Conservation (phyloP, 257 asterid species). For the Solanum pimpinellifolium region DNA sequence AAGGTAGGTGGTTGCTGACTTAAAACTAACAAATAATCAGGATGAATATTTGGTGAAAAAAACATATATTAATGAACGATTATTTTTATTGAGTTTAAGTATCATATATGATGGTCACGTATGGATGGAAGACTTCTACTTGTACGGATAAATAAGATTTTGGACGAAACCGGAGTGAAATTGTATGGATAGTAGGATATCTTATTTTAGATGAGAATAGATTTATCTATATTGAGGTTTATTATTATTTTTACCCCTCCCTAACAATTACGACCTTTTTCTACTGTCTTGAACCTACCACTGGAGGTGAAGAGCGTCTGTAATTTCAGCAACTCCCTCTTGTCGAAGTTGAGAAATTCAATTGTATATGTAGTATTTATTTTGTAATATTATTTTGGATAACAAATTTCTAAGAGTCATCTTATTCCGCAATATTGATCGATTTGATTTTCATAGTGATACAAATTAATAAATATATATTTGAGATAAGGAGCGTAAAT, state of each 20-base stretch:
- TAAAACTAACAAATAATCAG: background rate
- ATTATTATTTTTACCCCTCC: no score
- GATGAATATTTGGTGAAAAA: background rate
- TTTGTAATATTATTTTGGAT: background rate
- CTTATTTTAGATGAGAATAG: background rate
- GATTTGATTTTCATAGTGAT: background rate
- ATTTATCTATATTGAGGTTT: background rate
- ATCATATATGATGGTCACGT: background rate
- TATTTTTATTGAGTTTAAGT: background rate
- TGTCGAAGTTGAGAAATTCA: background rate
- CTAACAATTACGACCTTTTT: no score
- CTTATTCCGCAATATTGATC: background rate
- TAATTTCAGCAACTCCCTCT: background rate
- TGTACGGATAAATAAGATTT: no score
- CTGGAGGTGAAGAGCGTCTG: background rate
- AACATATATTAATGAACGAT: background rate
- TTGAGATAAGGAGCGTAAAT: background rate
- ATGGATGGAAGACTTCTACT: background rate
- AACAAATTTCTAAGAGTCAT: background rate
- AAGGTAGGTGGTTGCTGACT: background rate
- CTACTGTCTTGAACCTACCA: background rate
- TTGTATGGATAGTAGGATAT: background rate
- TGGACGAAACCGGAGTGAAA: background rate
- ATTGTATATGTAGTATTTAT: background rate
- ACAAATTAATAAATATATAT: background rate